Evolutionary conservation across 2,329 filamentous ascomycete genomes (phyloP).

Genomic region (Bipolaris oryzae): DNA sequence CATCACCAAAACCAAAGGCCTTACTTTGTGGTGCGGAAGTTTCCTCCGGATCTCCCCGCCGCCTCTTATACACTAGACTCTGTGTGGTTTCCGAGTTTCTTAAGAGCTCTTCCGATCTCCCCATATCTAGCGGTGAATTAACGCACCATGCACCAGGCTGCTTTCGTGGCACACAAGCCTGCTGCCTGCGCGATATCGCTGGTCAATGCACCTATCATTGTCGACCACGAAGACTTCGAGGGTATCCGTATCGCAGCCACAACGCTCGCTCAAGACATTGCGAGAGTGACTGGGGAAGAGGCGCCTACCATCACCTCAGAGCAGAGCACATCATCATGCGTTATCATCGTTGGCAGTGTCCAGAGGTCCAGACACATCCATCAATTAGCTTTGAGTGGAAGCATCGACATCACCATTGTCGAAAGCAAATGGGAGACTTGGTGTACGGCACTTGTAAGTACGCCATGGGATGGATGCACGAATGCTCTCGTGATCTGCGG

Average conservation of each 20-base stretch:
- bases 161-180: not conserved
- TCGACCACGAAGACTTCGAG: not conserved
- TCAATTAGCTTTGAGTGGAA: not conserved
- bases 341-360: not conserved
- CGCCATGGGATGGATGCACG: not conserved
- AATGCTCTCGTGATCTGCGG: slow-evolving; percentile 66
- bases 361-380: not conserved
- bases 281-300: not conserved
- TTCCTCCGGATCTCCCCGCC: not conserved
- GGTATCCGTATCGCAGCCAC: not conserved
- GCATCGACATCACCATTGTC: not conserved
- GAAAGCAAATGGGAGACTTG: not conserved
- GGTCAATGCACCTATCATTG: not conserved
- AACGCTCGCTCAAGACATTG: not conserved
- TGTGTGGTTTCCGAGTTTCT: not conserved
- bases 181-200: not conserved
- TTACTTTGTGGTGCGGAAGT: not conserved
- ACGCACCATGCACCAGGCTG: not conserved
- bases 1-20: not conserved
- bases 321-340: not conserved
- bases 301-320: not conserved
- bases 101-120: not conserved
- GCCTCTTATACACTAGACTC: not conserved
- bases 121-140: not conserved
- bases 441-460: not conserved